Percentiles rank a stretch among this genome's conserved stretches.
phyloP scores from a whole-genome alignment of 768 basidiomycete species.

The Mycena kentingensis region DNA sequence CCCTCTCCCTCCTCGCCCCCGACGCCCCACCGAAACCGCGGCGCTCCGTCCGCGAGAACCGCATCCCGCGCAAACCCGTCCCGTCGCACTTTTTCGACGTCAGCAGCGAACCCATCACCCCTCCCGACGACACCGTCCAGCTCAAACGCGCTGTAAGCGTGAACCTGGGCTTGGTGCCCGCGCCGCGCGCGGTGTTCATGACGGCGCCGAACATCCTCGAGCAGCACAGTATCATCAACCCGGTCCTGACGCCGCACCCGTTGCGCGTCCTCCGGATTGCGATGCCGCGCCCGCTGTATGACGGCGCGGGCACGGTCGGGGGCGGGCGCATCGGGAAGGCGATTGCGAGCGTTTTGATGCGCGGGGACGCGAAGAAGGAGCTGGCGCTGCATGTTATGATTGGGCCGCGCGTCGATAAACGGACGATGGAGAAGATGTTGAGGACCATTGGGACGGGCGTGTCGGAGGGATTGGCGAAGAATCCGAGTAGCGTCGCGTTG shows the following conservation, averaged over 20 bases:
- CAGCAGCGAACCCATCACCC: background rate
- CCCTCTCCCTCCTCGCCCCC: constrained; percentile 17
- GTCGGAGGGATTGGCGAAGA: background rate
- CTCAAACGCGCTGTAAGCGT: constrained; percentile 4
- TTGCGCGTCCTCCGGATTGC: constrained; percentile 18
- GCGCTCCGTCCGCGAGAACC: background rate
- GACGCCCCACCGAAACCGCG: constrained; percentile 1
- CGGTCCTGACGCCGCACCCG: constrained; percentile 8
- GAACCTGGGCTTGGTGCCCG: background rate
- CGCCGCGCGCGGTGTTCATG: constrained; percentile 11
- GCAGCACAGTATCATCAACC: background rate
- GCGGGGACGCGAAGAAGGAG: background rate
- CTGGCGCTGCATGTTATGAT: constrained; percentile 16
- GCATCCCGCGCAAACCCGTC: background rate
- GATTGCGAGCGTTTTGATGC: constrained; percentile 9
- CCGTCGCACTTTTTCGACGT: background rate
- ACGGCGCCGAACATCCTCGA: background rate
- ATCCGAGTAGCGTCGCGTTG: constrained; percentile 3
- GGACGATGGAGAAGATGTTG: constrained; percentile 23
- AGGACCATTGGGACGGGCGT: constrained; percentile 14
- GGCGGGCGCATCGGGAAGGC: constrained; percentile 18
- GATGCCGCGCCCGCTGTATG: constrained; percentile 18
- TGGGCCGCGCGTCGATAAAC: constrained; percentile 19
- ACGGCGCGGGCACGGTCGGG: constrained; percentile 15
- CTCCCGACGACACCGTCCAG: background rate